Evolutionary conservation across 176 grass and related monocot species (phyloP).

Genomic region (Leersia perrieri): DNA sequence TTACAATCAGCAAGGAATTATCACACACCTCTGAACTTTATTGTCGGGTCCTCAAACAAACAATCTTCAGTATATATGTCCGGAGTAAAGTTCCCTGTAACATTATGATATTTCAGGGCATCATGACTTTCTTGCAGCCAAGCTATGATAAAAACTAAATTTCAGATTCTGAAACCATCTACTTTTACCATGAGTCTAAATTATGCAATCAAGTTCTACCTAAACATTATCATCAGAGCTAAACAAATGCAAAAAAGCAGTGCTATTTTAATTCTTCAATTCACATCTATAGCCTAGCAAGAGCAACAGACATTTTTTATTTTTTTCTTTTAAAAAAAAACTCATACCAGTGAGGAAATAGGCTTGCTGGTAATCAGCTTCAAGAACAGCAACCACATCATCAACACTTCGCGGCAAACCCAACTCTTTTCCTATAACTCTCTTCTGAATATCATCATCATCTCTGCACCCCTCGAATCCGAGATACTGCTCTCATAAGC

Average conservation of each 20-base stretch:
- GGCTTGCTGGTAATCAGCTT: slow-evolving; percentile 60
- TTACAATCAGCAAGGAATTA: background rate
- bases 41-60: slow-evolving; percentile 89
- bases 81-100: slow-evolving; percentile 65
- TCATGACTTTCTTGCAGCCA: background rate
- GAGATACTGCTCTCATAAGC: background rate
- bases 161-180: background rate
- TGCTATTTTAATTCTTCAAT: background rate
- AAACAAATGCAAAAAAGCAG: background rate
- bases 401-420: slow-evolving; percentile 42
- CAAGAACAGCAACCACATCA: slow-evolving; percentile 59
- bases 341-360: slow-evolving; percentile 82
- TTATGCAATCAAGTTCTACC: background rate
- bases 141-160: background rate
- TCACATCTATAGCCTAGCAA: background rate
- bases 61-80: slow-evolving; percentile 73
- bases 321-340: too few species aligned
- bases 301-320: background rate
- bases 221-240: background rate
- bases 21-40: slow-evolving; percentile 62
- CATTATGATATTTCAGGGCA: background rate
- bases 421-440: background rate
- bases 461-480: slow-evolving; percentile 19
- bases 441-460: background rate
- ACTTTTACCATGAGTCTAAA: background rate